Evolutionary conservation across 371 early-diverging fungal species (phyloP), one percentile per base, ranked within the genome.

Genomic region (Quaeritorhiza haematococci): DNA sequence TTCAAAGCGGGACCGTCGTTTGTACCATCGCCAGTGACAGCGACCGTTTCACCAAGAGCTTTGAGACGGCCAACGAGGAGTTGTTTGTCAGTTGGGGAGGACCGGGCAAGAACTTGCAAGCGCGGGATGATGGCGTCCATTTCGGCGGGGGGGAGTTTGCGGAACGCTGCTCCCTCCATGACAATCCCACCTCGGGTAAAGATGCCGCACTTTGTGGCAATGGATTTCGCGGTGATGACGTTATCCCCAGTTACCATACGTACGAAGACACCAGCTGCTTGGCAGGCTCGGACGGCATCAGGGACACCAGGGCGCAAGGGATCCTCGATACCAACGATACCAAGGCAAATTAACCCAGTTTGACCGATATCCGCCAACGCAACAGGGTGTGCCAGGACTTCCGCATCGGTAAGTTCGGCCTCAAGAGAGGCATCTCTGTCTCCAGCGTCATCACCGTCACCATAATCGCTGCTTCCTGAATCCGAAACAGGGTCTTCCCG

Each of bases 161-260:
- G 82, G 71, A 94, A 89, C 62, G 86, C 85, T 13, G 90, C 84
- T 30, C 96, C 97, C n/a, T 88, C 84, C 71, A 96, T 78, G 7
- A 85, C 89, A 35, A 86, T 55, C 52, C 90, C 59, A 21, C 51
- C 54, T 29, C 55, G 42, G 23, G 58, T 30, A 35, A 86, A 73
- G 47, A 97, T 94, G 53, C 92, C 91, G 52, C 90, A 88, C 53
- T 91, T 82, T 53, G 74, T 81, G 43, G 94, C 96, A 69, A 97
- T 93, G 3, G 88, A 87, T 30, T 82, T 79, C 17, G 97, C 96
- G 0, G 93, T 95, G 50, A 85, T 77, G 35, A 91, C 65, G 64
- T 94, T 93, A 75, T 96, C 97, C 57, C 97, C 97, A 4, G 97
- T 96, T 48, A 92, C 88, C 91, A 92, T 92, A 1, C 87, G 80